Evolutionary conservation across 371 early-diverging fungal genomes (phyloP).

Genomic region (Rhizopus sp.): DNA sequence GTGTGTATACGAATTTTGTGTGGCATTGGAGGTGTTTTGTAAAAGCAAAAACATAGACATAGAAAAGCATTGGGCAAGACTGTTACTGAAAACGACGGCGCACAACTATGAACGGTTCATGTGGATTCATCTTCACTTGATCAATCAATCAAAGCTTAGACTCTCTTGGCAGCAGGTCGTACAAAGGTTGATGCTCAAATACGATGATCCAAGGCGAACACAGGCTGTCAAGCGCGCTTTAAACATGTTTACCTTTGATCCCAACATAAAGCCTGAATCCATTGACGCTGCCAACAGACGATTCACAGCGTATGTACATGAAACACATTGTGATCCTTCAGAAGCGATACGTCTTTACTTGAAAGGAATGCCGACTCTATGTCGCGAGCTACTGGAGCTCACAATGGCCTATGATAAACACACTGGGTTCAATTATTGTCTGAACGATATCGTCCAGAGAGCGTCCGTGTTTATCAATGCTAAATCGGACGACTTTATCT

Average conservation of each 20-base stretch:
- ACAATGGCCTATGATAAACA: conserved; percentile 14
- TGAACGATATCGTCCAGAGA: conserved; percentile 17
- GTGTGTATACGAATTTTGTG: conserved; percentile 24
- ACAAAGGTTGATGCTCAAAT: conserved; percentile 15
- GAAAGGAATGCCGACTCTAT: background rate
- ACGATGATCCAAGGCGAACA: conserved; percentile 11
- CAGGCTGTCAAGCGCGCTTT: background rate
- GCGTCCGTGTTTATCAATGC: conserved; percentile 9
- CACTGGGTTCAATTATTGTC: conserved; percentile 6
- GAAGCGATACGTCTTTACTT: conserved; percentile 3
- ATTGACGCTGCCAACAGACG: conserved; percentile 8
- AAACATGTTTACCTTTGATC: background rate
- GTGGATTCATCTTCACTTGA: conserved; percentile 22
- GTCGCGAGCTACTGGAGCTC: background rate
- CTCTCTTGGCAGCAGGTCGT: conserved; percentile 17
- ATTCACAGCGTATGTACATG: conserved; percentile 10
- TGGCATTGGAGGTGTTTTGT: conserved; percentile 10
- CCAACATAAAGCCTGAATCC: background rate
- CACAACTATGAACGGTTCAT: conserved; percentile 16
- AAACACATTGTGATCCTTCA: conserved; percentile 5
- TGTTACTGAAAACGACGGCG: conserved; percentile 10
- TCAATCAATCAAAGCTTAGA: background rate
- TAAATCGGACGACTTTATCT: conserved; percentile 9
- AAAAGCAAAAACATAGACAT: conserved; percentile 9
- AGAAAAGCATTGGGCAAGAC: conserved; percentile 14